Conservation (phyloP, 495 filamentous ascomycete genomes). For the Annulohypoxylon maeteangense region DNA sequence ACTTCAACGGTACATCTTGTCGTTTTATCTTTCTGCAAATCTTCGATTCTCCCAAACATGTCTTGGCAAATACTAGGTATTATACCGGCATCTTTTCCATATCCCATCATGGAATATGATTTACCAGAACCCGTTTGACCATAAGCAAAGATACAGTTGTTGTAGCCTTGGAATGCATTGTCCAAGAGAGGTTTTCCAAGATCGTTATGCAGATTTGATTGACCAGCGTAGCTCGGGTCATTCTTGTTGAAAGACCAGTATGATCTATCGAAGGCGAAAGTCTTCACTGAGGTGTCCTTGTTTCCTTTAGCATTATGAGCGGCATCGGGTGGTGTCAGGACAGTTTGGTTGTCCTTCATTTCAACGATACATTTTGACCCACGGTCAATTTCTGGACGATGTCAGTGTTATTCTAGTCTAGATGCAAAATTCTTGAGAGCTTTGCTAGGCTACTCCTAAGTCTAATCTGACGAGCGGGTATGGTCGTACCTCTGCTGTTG, state of each 20-base stretch:
- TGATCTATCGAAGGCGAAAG: conserved; percentile 94
- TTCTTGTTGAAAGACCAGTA: conserved; percentile 97
- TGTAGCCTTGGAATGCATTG: conserved; percentile 98
- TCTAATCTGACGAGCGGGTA: conserved; percentile 16
- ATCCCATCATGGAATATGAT: conserved; percentile 99
- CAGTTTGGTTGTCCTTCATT: conserved; percentile 92
- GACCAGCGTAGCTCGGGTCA: conserved; percentile 86
- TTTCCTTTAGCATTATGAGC: conserved; percentile 69
- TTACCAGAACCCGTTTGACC: conserved; percentile 99
- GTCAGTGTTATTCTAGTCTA: conserved; percentile 30
- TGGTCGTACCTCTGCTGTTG: conserved; percentile 83
- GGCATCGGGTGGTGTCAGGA: conserved; percentile 80
- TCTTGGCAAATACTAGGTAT: conserved; percentile 98
- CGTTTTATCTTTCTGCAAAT: conserved; percentile 79
- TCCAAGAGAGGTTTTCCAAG: conserved; percentile 91
- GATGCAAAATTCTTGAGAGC: neutral
- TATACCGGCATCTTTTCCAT: conserved; percentile 94
- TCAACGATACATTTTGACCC: conserved; percentile 97
- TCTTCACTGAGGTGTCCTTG: conserved; percentile 78
- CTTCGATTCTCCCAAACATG: conserved; percentile 89
- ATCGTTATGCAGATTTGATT: conserved; percentile 88
- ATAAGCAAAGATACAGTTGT: conserved; percentile 99
- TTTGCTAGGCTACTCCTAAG: conserved; percentile 1
- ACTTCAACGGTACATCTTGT: conserved; percentile 94
- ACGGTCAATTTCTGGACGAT: conserved; percentile 79